Evolutionary conservation across 1,284 basidiomycete genomes (phyloP), one percentile per base, ranked within the genome.

Genomic region (Coniferiporia weirii): DNA sequence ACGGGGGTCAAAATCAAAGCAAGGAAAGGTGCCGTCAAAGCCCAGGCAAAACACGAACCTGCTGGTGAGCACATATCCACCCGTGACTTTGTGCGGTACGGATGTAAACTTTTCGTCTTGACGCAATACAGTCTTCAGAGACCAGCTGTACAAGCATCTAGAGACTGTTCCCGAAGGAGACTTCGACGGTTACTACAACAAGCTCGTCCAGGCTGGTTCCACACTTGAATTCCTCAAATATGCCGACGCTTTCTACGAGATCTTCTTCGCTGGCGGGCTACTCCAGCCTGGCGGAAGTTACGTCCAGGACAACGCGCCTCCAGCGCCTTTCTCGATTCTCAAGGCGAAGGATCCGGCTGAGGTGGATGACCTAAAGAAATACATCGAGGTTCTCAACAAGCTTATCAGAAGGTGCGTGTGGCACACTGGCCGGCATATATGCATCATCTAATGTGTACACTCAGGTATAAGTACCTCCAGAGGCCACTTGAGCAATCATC

Each of bases 401-500:
- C 87, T 98, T 63, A 93, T 95, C 77, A 84, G 95, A 75, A 88
- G 95, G 91, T 92, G 66, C 60, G 75, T 65, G 35, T 47, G 19
- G 17, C 60, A 49, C 54, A 43, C 64, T 45, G 63, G 35, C 45
- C 48, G 9, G 22, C 19, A 15, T 48, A 38, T 60, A 63, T 59
- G 22, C 52, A 38, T 48, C 40, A 52, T 51, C 47, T 19, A 52
- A 20, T 59, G 40, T 4, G 27, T 7, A 19, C n/a, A 27, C 19
- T 10, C 67, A 94, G 92, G 75, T 98, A 97, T 82, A 98, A 98
- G 74, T 98, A 98, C 79, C 89, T 98, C 66, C 95, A 98, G 76
- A 93, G 89, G 73, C 93, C 95, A 47, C 85, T 98, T 52, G 95
- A 98, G 75, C 89, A 89, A 71, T 83, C 80, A 46, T 83, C 92